Base-by-base conservation (phyloP, 495 filamentous ascomycete genomes). In the Physcia stellaris region DNA sequence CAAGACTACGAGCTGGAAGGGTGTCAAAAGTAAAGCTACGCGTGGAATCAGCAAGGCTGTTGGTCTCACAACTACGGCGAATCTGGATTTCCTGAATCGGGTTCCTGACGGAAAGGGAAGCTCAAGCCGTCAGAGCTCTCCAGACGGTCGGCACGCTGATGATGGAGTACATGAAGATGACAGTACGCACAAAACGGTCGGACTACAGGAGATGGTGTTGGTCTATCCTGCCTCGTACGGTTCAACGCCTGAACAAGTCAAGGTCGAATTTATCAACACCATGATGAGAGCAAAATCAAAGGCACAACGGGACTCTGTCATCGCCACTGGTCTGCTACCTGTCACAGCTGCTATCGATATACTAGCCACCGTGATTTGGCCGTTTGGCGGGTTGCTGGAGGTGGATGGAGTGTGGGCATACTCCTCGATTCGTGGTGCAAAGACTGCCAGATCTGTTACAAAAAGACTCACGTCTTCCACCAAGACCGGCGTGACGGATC, bases 31-130 rank as follows among this genome's bases (percentile, higher is more conserved):
- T 16, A 53, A 48, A 27, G 51, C 55, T 15, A 58, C 57, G 6
- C 54, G 51, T 15, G 44, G 58, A 6, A 59, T 63, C 27, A 47
- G 45, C 22, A 54, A 46, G 40, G 57, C 47, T 6, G 58, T 63
- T 32, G 31, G 39, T 11, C 37, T 48, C 30, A 60, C 59, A 6
- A 59, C 49, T 20, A 49, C 34, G 11, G 46, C 53, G 3, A 57
- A 59, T 24, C 43, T 63, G 6, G 60, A 62, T 16, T 63, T 63
- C 27, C 45, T 63, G 7, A 58, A 61, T 33, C 51, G 60, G 13
- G 48, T 58, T 11, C 50, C 55, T 1, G 50, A 32, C 22, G 36
- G 35, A 20, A 39, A 38, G 18, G 37, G 42, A 17, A 36, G 48
- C 15, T 16, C 39, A 17, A 10, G 6, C 10, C 18, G 17, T n/a